Base-by-base conservation (phyloP, 2,329 filamentous ascomycete species). In the Colletotrichum aenigma region DNA sequence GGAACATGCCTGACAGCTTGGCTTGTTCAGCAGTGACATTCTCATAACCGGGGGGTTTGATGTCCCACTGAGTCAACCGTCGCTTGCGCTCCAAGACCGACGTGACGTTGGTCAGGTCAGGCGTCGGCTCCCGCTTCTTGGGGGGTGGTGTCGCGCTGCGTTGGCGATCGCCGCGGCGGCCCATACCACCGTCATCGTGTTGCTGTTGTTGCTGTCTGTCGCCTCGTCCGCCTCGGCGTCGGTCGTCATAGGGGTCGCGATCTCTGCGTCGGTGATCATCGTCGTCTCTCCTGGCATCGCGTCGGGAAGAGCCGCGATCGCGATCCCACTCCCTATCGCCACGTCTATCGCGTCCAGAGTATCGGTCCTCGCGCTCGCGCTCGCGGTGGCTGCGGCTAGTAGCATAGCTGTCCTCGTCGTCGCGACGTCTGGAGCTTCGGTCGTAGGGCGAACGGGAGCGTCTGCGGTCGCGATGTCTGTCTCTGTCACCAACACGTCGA, bases 1-100 rank as follows among this genome's bases (percentile, higher is more conserved):
- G 96, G 88, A 99, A 99, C 97, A 99, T 98, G 88, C 96, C 94
- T 79, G 97, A 99, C 60, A 99, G 90, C 88, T 99, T 99, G 66
- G 97, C 97, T 85, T 99, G 97, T 85, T 99, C 97, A 26, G 97
- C 96, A 4, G 97, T 98, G 78, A 99, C 96, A 85, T 97, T 98
- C 83, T 99, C 97, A 82, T 99, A 99, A 60, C 97, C 96, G 18
- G 96, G 95, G 7, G 97, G 97, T 87, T 99, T 99, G 85, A 99
- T 98, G 84, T 99, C 97, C 97, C 97, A 99, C 85, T 99, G 97
- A 43, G 96, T 98, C 89, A 99, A 88, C 75, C 97, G 94, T 80
- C 97, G 94, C 89, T 96, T 97, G 81, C 96, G 93, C 82, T 96
- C 93, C 78, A 96, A 88, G 75, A 99, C 89, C 6, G 95, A 91